Evolutionary conservation across 2,329 filamentous ascomycete genomes (phyloP).

Genomic region (Epichloe brachyelytri): DNA sequence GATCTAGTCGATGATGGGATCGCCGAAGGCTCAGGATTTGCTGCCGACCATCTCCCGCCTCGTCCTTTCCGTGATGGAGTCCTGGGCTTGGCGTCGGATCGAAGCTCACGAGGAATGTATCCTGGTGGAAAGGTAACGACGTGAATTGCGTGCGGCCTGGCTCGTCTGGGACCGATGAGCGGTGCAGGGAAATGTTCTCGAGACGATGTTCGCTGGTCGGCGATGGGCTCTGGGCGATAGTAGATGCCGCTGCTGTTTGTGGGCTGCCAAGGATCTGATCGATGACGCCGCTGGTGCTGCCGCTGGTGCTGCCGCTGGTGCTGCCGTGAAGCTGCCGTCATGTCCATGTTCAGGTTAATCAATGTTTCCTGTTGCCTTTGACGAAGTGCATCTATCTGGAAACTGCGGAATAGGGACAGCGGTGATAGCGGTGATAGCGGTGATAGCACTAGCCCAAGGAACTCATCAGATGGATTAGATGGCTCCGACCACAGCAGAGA

Average conservation of each 20-base stretch:
- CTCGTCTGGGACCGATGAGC: conserved; percentile 26
- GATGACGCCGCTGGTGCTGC: conserved; percentile 1
- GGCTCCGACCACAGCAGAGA: not conserved
- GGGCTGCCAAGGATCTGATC: conserved; percentile 4
- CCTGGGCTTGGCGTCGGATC: conserved; percentile 10
- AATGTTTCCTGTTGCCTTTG: not conserved
- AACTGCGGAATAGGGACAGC: not conserved
- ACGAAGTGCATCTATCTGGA: not conserved
- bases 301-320: conserved; percentile 4
- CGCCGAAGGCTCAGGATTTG: not conserved
- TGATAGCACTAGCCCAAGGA: not conserved
- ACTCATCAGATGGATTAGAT: not conserved
- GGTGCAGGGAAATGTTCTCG: conserved; percentile 20
- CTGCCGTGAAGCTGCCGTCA: conserved; percentile 4
- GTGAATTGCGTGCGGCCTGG: conserved; percentile 29
- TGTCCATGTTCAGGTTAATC: conserved; percentile 4
- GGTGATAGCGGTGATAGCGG: not conserved
- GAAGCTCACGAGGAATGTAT: conserved; percentile 32
- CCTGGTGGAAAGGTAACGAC: conserved; percentile 29
- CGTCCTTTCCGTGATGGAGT: not conserved
- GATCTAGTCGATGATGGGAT: not conserved
- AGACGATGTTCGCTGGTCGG: conserved; percentile 1
- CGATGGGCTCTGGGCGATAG: conserved; percentile 5
- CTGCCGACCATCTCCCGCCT: not conserved
- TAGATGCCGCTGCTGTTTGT: conserved; percentile 5